A percentile compares a stretch with the other conserved stretches of the same genome.
Evolutionary conservation across 139 green algal species (phyloP).

Genomic region (Closterium sp.): DNA sequence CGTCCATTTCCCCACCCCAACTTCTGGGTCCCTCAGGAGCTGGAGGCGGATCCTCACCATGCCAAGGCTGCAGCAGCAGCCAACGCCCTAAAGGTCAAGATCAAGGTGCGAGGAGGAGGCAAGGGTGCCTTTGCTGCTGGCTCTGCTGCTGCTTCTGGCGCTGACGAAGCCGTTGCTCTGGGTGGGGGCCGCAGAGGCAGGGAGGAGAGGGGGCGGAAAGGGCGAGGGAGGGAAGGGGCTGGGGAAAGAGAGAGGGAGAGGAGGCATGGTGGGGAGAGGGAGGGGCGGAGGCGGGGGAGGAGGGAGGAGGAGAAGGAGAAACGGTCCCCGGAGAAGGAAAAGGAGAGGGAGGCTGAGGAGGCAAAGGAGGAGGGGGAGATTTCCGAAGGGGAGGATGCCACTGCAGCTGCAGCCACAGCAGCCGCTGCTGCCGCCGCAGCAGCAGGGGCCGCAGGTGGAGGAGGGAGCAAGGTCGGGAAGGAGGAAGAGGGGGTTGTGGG

Average conservation of each 20-base stretch:
- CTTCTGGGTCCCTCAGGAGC: constrained; percentile 18
- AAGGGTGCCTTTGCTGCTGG: constrained; percentile 17
- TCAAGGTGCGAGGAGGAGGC: constrained; percentile 5
- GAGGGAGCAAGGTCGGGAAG: not conserved
- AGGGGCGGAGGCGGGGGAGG: not conserved
- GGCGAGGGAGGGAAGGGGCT: not conserved
- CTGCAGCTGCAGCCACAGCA: not conserved
- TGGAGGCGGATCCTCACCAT: too few species aligned
- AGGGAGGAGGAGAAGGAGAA: not conserved
- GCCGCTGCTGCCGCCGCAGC: too few species aligned
- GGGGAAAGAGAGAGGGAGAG: not conserved
- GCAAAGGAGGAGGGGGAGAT: not conserved
- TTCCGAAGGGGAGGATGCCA: not conserved
- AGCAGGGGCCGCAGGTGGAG: not conserved
- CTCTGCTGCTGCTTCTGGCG: not conserved
- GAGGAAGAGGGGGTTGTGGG: not conserved
- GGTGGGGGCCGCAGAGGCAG: not conserved
- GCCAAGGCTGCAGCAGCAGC: not conserved
- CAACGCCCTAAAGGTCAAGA: constrained; percentile 1
- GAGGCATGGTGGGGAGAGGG: not conserved
- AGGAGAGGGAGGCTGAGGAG: not conserved
- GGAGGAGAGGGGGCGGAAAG: not conserved
- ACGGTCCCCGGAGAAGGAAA: not conserved
- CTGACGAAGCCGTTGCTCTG: not conserved
- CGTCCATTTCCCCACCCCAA: not conserved